A percentile compares a stretch with the other conserved stretches of the same genome.
Conservation (phyloP, 225 moss, liverwort and hornwort species). For the Polytrichum commune region DNA sequence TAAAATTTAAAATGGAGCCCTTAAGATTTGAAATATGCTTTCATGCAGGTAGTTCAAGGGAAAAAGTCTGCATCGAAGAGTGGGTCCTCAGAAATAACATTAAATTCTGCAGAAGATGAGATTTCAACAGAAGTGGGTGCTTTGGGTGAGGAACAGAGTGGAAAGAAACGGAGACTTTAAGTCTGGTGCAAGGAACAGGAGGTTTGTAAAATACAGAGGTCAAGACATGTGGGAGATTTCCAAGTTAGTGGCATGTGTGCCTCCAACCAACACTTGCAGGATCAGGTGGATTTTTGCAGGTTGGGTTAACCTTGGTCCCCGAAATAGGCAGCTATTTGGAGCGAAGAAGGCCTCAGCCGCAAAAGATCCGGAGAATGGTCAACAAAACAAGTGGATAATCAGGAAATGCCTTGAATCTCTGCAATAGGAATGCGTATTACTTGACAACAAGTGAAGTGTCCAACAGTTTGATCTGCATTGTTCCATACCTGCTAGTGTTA, state of each 20-base stretch:
- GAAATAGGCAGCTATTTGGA: neutral
- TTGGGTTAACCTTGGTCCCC: neutral
- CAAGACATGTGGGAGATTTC: neutral
- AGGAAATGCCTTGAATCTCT: no score
- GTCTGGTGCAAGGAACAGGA: neutral
- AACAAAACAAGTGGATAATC: no score
- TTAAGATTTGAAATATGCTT: neutral
- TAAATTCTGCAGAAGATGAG: neutral
- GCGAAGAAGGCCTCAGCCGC: no score
- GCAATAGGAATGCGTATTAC: no score
- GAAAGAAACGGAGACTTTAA: constrained; percentile 1
- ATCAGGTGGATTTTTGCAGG: neutral
- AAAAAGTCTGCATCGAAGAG: neutral
- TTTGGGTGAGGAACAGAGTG: neutral
- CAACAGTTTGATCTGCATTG: no score
- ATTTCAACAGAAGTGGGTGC: neutral
- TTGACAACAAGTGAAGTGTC: no score
- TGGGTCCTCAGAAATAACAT: neutral
- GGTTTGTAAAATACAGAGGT: neutral
- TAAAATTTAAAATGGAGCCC: neutral
- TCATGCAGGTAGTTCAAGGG: neutral
- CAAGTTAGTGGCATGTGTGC: neutral
- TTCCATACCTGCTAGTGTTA: no score
- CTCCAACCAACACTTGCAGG: neutral
- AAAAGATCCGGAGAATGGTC: no score